Evolutionary conservation across 2,329 filamentous ascomycete species (phyloP).

Genomic region (Thielaviopsis musarum): DNA sequence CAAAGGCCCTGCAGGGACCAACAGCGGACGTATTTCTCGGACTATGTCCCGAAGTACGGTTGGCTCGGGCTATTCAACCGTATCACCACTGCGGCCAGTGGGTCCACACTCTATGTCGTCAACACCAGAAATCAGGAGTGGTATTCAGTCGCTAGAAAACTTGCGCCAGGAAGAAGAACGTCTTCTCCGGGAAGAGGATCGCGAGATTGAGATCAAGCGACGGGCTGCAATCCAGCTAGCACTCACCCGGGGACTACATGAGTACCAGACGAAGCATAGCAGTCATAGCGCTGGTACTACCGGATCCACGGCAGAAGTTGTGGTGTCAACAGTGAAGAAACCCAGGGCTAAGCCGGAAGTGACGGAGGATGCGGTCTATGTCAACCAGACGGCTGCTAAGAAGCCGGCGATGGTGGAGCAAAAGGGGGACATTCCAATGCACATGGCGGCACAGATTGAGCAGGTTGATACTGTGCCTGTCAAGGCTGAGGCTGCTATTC

Average conservation of each 20-base stretch:
- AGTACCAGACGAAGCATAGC: not conserved
- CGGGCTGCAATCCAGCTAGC: conserved; percentile 36
- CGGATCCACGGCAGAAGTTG: not conserved
- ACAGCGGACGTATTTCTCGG: conserved; percentile 24
- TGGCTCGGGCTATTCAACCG: conserved; percentile 24
- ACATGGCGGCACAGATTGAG: conserved; percentile 4
- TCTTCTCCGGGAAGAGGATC: conserved; percentile 34
- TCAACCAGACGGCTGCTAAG: not conserved
- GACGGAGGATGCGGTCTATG: conserved; percentile 19
- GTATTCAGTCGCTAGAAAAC: conserved; percentile 28
- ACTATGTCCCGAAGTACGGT: conserved; percentile 43
- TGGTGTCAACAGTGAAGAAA: conserved; percentile 9
- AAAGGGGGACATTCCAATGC: not conserved
- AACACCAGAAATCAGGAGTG: conserved; percentile 16
- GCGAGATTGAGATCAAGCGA: conserved; percentile 34
- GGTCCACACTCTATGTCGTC: conserved; percentile 1
- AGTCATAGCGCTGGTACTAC: not conserved
- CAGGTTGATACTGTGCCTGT: not conserved
- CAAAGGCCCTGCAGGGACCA: conserved; percentile 27
- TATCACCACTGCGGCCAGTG: conserved; percentile 15
- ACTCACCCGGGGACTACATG: conserved; percentile 28
- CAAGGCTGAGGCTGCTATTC: conserved; percentile 1
- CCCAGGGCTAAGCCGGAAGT: conserved; percentile 18
- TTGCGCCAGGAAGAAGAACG: conserved; percentile 36
- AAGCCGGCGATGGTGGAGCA: not conserved